A percentile compares a stretch with the other conserved stretches of the same genome.
phyloP scores from a whole-genome alignment of 2,329 filamentous ascomycete genomes.

The Lachnellula hyalina region DNA sequence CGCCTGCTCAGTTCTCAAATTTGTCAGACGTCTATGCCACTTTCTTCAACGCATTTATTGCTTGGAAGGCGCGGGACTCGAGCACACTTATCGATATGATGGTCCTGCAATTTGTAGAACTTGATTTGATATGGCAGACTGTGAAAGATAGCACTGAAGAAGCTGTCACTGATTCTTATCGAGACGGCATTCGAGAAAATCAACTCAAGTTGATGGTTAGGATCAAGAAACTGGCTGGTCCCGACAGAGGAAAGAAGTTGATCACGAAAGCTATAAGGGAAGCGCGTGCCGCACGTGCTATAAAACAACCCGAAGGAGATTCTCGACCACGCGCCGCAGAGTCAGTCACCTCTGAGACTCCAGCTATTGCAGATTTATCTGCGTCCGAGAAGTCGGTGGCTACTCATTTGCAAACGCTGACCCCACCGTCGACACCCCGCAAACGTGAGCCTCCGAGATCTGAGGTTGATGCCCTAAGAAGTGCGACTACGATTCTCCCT shows the following conservation, averaged over 20 bases:
- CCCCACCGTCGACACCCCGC: conserved; percentile 48
- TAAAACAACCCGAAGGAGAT: conserved; percentile 63
- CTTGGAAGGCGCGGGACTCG: conserved; percentile 78
- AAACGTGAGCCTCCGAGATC: conserved; percentile 15
- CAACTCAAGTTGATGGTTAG: conserved; percentile 73
- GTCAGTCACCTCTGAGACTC: conserved; percentile 34
- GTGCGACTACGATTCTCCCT: conserved; percentile 50
- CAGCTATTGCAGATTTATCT: conserved; percentile 37
- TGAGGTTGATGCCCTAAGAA: conserved; percentile 27
- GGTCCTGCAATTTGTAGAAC: conserved; percentile 79
- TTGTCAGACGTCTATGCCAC: conserved; percentile 66
- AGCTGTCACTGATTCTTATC: conserved; percentile 69
- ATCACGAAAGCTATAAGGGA: conserved; percentile 72
- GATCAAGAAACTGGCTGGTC: conserved; percentile 72
- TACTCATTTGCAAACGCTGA: conserved; percentile 42
- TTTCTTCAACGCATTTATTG: conserved; percentile 74
- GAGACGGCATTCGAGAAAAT: conserved; percentile 74
- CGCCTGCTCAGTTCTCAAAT: conserved; percentile 54
- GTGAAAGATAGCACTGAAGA: conserved; percentile 74
- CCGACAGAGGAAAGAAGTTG: conserved; percentile 63
- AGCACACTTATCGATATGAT: conserved; percentile 75
- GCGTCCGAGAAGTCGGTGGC: conserved; percentile 38
- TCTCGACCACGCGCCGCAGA: conserved; percentile 58
- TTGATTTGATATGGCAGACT: conserved; percentile 78
- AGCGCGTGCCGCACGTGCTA: conserved; percentile 58